Conservation (phyloP, 2,329 filamentous ascomycete genomes). For the Fusarium gaditjirri region DNA sequence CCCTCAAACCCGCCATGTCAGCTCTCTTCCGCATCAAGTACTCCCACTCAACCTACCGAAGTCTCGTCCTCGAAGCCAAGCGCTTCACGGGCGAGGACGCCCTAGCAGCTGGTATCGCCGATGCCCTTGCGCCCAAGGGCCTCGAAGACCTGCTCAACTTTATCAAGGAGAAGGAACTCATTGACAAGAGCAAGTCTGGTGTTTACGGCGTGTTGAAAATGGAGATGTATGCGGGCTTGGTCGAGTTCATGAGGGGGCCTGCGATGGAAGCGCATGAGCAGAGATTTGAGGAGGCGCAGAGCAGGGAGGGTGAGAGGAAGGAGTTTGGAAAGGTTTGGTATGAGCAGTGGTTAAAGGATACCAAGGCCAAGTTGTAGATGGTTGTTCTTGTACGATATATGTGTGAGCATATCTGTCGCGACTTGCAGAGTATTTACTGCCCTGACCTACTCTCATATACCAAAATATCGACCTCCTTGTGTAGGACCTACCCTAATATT, state of each 20-base stretch:
- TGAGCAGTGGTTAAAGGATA: conserved; percentile 59
- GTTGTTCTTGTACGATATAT: neutral
- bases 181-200: conserved; percentile 69
- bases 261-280: conserved; percentile 61
- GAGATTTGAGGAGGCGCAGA: conserved; percentile 55
- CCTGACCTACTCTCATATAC: neutral
- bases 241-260: conserved; percentile 66
- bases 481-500: neutral
- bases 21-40: conserved; percentile 79
- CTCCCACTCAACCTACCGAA: conserved; percentile 65
- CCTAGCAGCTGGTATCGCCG: conserved; percentile 73
- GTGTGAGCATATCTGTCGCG: neutral
- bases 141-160: conserved; percentile 71
- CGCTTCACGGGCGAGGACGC: conserved; percentile 73
- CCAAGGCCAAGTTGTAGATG: conserved; percentile 52
- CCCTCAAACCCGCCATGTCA: conserved; percentile 79
- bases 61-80: conserved; percentile 77
- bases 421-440: neutral
- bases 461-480: neutral
- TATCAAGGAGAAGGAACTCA: conserved; percentile 67
- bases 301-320: conserved; percentile 54
- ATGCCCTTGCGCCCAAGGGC: conserved; percentile 69
- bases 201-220: conserved; percentile 78
- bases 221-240: conserved; percentile 77
- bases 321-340: conserved; percentile 59